These are phyloP conservation scores for Aegilops sharonensis DNA, from an alignment of 176 grass and related monocot species.

Conservation along the genomic window DNA sequence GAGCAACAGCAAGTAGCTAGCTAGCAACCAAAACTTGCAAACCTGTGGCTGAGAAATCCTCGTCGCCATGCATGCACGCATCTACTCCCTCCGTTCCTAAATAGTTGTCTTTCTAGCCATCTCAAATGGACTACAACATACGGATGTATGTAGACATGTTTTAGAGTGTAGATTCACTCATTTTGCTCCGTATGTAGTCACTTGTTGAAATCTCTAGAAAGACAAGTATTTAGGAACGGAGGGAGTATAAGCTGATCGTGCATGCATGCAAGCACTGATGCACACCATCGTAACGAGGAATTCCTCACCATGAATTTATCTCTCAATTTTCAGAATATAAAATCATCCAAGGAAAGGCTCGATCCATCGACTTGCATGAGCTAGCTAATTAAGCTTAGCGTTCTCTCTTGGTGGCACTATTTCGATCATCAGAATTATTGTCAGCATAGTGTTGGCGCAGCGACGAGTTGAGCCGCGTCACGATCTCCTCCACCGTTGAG, in stretches of 20 bases:
- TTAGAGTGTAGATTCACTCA: no score
- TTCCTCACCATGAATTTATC: slow-evolving; percentile 10
- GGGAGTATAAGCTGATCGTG: neutral
- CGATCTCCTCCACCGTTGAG: slow-evolving; percentile 47
- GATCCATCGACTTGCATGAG: neutral
- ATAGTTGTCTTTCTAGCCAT: no score
- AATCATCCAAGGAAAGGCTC: neutral
- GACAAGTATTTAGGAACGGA: no score
- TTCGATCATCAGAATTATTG: slow-evolving; percentile 8
- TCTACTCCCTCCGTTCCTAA: neutral
- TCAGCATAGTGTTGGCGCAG: slow-evolving; percentile 26
- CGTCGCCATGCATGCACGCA: neutral
- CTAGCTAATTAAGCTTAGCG: neutral
- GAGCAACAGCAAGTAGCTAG: slow-evolving; percentile 3
- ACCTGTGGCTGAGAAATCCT: slow-evolving; percentile 19
- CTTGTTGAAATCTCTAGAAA: no score
- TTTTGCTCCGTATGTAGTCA: no score
- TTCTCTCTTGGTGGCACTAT: neutral
- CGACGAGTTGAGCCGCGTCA: slow-evolving; percentile 49
- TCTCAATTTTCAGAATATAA: neutral
- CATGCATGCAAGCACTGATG: neutral
- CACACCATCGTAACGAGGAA: slow-evolving; percentile 12
- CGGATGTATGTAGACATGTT: no score
- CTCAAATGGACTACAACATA: no score
- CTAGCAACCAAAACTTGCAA: slow-evolving; percentile 30